These are phyloP conservation scores for Grosmannia penicillata DNA, from an alignment of 2,329 filamentous ascomycete species.

Conservation along the genomic window DNA sequence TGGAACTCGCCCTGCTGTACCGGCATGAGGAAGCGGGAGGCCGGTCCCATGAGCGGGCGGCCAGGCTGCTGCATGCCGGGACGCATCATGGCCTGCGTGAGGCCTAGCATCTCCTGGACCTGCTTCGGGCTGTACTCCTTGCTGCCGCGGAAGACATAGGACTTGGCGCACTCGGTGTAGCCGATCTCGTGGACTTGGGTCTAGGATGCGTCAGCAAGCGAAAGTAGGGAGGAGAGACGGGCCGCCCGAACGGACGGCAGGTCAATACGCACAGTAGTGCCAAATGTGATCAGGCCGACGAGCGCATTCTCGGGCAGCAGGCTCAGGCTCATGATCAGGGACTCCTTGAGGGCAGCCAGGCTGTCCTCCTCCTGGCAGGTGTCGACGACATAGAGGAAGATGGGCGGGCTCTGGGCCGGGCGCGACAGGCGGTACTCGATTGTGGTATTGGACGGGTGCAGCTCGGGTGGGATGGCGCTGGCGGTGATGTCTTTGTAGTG, in stretches of 20 bases:
- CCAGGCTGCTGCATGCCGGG: constrained; percentile 61
- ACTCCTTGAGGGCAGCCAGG: constrained; percentile 69
- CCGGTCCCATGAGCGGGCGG: constrained; percentile 61
- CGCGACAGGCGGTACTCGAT: constrained; percentile 74
- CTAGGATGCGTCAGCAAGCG: constrained; percentile 25
- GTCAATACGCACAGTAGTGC: constrained; percentile 61
- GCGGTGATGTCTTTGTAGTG: constrained; percentile 85
- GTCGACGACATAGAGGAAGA: constrained; percentile 79
- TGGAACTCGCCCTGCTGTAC: constrained; percentile 96
- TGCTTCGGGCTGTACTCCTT: constrained; percentile 98
- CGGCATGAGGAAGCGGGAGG: constrained; percentile 80
- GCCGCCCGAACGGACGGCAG: background rate
- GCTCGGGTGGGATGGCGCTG: constrained; percentile 68
- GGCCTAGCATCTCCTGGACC: constrained; percentile 97
- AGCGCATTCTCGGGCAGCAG: constrained; percentile 68
- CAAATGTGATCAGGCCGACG: constrained; percentile 73
- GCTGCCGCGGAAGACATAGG: constrained; percentile 93
- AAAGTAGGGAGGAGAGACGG: constrained; percentile 22
- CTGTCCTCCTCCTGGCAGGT: constrained; percentile 82
- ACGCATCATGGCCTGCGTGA: constrained; percentile 57
- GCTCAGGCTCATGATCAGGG: constrained; percentile 72
- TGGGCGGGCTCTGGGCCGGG: constrained; percentile 71
- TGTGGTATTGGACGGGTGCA: constrained; percentile 72
- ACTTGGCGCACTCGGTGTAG: constrained; percentile 95
- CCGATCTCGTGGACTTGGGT: constrained; percentile 95